Evolutionary conservation across 805 yeast species (phyloP).

Genomic region (Pichia nakasei): DNA sequence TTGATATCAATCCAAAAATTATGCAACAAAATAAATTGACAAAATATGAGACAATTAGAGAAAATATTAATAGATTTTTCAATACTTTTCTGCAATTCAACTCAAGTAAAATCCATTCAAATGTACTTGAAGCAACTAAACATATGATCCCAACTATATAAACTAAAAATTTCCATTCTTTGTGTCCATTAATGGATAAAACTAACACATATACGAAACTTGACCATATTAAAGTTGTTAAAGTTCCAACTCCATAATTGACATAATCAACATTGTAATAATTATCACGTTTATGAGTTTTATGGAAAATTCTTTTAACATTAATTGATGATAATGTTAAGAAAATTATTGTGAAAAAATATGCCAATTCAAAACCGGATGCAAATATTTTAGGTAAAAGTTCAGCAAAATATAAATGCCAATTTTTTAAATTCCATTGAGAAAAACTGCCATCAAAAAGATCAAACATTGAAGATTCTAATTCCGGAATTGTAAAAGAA

Average conservation of each 20-base stretch:
- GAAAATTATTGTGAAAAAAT: background rate
- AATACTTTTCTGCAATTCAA: background rate
- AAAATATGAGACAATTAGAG: constrained; percentile 26
- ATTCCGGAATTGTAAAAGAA: constrained; percentile 52
- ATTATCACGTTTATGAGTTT: background rate
- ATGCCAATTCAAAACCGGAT: constrained; percentile 4
- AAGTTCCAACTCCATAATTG: constrained; percentile 22
- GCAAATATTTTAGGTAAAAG: constrained; percentile 40
- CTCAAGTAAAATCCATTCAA: constrained; percentile 2
- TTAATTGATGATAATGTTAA: background rate
- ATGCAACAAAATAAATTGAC: constrained; percentile 32
- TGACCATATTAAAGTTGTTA: constrained; percentile 42
- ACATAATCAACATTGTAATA: constrained; percentile 12
- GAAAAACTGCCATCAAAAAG: constrained; percentile 64
- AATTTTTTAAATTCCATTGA: constrained; percentile 84
- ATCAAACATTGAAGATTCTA: constrained; percentile 64
- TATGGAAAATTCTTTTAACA: background rate
- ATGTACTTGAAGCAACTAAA: constrained; percentile 6
- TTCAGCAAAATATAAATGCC: constrained; percentile 45
- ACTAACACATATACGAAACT: constrained; percentile 46
- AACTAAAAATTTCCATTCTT: constrained; percentile 87
- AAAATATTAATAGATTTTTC: constrained; percentile 14
- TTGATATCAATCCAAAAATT: constrained; percentile 52
- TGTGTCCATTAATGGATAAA: constrained; percentile 81
- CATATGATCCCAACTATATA: constrained; percentile 67